A percentile compares a stretch with the other conserved stretches of the same genome.
Conservation (phyloP, 148 eudicot genomes). For the Chenopodium suecicum region DNA sequence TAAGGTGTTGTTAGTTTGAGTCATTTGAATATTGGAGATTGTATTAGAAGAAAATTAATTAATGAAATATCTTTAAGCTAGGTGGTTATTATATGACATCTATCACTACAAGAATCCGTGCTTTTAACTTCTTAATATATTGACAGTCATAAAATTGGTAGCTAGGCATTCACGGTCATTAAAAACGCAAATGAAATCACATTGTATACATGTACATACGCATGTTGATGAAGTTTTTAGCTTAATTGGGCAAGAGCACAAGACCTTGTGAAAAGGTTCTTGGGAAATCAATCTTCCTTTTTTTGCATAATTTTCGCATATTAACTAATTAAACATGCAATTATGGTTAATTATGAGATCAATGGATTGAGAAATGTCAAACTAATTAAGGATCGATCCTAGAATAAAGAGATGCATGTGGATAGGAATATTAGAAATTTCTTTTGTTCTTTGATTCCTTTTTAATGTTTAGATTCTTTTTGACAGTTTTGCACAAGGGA, state of each 20-base stretch:
- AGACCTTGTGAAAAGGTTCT: not conserved
- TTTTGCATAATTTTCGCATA: not conserved
- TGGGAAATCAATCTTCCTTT: not conserved
- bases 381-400: not conserved
- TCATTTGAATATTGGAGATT: not conserved
- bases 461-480: constrained; percentile 9
- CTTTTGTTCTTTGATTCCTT: constrained; percentile 9
- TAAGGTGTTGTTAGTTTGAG: not conserved
- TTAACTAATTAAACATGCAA: not conserved
- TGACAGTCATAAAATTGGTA: too few species aligned
- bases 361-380: not conserved
- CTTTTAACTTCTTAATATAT: too few species aligned
- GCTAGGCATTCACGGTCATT: too few species aligned
- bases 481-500: not conserved
- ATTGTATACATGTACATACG: not conserved
- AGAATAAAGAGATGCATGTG: constrained; percentile 5
- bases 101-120: not conserved
- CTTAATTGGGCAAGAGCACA: not conserved
- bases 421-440: constrained; percentile 9
- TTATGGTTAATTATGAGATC: not conserved
- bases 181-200: too few species aligned
- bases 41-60: not conserved
- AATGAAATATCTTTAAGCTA: not conserved
- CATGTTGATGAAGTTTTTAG: not conserved
- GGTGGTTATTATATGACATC: not conserved